phyloP scores from a whole-genome alignment of 345 rosid genomes.

The Barbarea vulgaris region DNA sequence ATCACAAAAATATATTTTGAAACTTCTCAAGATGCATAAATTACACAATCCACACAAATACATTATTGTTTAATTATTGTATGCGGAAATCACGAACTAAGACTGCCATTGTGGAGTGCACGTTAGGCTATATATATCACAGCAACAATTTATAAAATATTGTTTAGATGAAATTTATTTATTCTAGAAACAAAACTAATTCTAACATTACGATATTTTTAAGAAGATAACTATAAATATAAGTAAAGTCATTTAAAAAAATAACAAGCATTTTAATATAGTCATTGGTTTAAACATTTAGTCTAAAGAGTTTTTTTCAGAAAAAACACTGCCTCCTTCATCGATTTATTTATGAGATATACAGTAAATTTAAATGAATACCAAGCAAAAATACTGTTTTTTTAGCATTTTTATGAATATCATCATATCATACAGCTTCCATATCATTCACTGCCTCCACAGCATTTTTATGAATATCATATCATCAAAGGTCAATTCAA shows the following conservation, averaged over 20 bases:
- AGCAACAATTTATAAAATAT: not conserved
- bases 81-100: conserved; percentile 7
- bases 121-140: conserved; percentile 13
- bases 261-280: too few species aligned
- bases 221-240: too few species aligned
- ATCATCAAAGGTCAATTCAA: not conserved
- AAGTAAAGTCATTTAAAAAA: too few species aligned
- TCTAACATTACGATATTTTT: too few species aligned
- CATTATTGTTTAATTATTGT: conserved; percentile 2
- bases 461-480: not conserved
- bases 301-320: not conserved
- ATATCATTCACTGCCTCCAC: too few species aligned
- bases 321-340: not conserved
- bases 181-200: not conserved
- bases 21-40: not conserved
- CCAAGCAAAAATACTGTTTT: not conserved
- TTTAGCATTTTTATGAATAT: not conserved
- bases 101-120: conserved; percentile 24
- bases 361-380: not conserved
- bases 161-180: not conserved
- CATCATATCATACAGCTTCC: too few species aligned
- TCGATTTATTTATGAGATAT: not conserved
- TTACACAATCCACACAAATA: not conserved
- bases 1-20: not conserved
- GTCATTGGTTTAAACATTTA: not conserved